These are phyloP conservation scores for Phialophora macrospora DNA, from an alignment of 2,329 filamentous ascomycete genomes.

Conservation along the genomic window DNA sequence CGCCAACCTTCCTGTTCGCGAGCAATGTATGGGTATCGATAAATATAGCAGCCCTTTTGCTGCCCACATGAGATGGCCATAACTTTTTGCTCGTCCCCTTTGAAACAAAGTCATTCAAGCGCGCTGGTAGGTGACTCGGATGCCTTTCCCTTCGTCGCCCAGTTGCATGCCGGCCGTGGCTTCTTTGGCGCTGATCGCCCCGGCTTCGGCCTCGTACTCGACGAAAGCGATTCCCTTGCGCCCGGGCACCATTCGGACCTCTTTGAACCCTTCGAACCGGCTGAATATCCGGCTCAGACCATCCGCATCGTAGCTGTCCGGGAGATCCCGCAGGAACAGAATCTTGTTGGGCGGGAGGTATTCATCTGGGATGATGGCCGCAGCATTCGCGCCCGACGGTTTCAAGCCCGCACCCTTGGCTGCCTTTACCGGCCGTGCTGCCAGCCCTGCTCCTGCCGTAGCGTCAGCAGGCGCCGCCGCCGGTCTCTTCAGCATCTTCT, in stretches of 20 bases:
- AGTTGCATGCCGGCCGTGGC: slow-evolving; percentile 84
- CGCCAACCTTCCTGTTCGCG: slow-evolving; percentile 16
- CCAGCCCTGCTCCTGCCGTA: slow-evolving; percentile 44
- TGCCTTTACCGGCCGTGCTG: slow-evolving; percentile 60
- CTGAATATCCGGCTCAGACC: slow-evolving; percentile 79
- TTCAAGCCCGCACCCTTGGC: slow-evolving; percentile 76
- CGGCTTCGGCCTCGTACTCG: slow-evolving; percentile 89
- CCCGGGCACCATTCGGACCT: slow-evolving; percentile 86
- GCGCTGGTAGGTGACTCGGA: slow-evolving; percentile 96
- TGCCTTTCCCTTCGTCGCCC: slow-evolving; percentile 72
- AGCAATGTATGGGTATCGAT: slow-evolving; percentile 35
- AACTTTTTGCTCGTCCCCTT: slow-evolving; percentile 15
- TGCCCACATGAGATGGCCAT: slow-evolving; percentile 5
- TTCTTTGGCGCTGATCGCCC: slow-evolving; percentile 92
- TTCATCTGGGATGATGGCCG: slow-evolving; percentile 88
- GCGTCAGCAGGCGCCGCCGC: slow-evolving; percentile 48
- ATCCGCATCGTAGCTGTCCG: slow-evolving; percentile 83
- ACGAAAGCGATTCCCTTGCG: slow-evolving; percentile 91
- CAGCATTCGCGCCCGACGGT: slow-evolving; percentile 68
- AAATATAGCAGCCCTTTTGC: slow-evolving; percentile 11
- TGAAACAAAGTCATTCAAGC: slow-evolving; percentile 59
- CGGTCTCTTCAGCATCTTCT: slow-evolving; percentile 69
- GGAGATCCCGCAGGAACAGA: slow-evolving; percentile 89
- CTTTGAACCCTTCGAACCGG: slow-evolving; percentile 90
- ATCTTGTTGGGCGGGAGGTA: slow-evolving; percentile 98